A percentile compares a stretch with the other conserved stretches of the same genome.
Evolutionary conservation across 1,284 basidiomycete species (phyloP).

Genomic region (Pseudozyma sp.): DNA sequence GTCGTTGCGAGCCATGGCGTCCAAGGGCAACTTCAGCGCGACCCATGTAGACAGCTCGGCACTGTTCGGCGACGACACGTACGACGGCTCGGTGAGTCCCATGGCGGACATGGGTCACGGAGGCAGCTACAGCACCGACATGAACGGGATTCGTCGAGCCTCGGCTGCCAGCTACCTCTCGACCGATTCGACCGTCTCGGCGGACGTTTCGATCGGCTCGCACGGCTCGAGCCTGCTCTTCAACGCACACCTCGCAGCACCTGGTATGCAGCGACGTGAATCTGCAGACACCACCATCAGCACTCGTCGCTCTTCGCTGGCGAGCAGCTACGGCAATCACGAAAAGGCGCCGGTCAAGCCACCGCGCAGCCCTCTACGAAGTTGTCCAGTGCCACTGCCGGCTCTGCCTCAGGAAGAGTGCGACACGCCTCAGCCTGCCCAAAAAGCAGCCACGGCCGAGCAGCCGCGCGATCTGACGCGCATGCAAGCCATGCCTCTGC

Average conservation of each 20-base stretch:
- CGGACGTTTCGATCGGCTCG: slow-evolving; percentile 24
- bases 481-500: slow-evolving; percentile 30
- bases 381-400: slow-evolving; percentile 9
- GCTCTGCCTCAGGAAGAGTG: slow-evolving; percentile 13
- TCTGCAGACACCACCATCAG: slow-evolving; percentile 23
- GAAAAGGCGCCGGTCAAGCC: slow-evolving; percentile 23
- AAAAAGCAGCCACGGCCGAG: neutral
- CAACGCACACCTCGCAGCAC: slow-evolving; percentile 26
- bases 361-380: slow-evolving; percentile 27
- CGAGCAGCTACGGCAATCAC: slow-evolving; percentile 27
- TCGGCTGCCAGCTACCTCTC: slow-evolving; percentile 37
- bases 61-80: slow-evolving; percentile 29
- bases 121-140: neutral
- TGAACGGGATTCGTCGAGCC: slow-evolving; percentile 16
- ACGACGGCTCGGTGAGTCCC: slow-evolving; percentile 31
- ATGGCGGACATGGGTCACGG: slow-evolving; percentile 43
- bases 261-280: slow-evolving; percentile 16
- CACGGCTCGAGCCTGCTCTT: slow-evolving; percentile 40
- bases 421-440: slow-evolving; percentile 19
- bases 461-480: slow-evolving; percentile 19
- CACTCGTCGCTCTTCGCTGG: slow-evolving; percentile 37
- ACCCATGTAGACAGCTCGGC: slow-evolving; percentile 19
- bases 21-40: slow-evolving; percentile 26
- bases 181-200: slow-evolving; percentile 33
- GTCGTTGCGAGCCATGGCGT: slow-evolving; percentile 9